Conservation (phyloP, 306 rosid species). For the Vicia faba region DNA sequence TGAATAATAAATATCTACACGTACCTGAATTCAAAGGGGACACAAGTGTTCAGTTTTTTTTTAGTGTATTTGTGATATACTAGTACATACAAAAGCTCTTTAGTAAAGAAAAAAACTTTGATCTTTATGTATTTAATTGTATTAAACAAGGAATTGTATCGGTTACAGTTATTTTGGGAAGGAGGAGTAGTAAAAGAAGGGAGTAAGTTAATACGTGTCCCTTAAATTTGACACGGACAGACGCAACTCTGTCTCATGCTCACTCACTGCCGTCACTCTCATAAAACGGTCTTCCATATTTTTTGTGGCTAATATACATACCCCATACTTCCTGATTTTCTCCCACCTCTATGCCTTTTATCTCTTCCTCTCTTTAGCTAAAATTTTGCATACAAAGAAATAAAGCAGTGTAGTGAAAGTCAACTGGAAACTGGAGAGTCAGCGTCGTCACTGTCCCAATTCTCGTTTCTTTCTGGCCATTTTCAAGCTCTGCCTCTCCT, state of each 20-base stretch:
- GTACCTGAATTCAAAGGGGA: too few relatives aligned
- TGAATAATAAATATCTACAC: too few relatives aligned
- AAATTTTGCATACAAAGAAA: too few relatives aligned
- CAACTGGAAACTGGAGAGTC: background rate
- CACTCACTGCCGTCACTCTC: background rate
- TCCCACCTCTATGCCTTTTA: slow-evolving; percentile 2
- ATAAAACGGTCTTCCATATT: background rate
- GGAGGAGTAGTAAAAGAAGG: too few relatives aligned
- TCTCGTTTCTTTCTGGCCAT: slow-evolving; percentile 11
- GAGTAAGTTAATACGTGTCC: background rate
- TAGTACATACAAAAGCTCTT: too few relatives aligned
- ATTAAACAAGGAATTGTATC: too few relatives aligned
- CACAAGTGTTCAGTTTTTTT: too few relatives aligned
- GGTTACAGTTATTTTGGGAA: too few relatives aligned
- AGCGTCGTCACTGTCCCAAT: background rate
- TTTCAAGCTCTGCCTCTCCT: too few relatives aligned
- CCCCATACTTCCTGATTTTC: slow-evolving; percentile 11
- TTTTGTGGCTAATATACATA: background rate
- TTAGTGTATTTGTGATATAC: too few relatives aligned
- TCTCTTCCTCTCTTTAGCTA: background rate
- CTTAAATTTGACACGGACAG: background rate
- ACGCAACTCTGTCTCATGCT: background rate
- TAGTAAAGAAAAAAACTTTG: too few relatives aligned
- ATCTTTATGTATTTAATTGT: too few relatives aligned
- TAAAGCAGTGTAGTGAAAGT: background rate